Conservation (phyloP, 768 basidiomycete genomes). For the Russula lepida region DNA sequence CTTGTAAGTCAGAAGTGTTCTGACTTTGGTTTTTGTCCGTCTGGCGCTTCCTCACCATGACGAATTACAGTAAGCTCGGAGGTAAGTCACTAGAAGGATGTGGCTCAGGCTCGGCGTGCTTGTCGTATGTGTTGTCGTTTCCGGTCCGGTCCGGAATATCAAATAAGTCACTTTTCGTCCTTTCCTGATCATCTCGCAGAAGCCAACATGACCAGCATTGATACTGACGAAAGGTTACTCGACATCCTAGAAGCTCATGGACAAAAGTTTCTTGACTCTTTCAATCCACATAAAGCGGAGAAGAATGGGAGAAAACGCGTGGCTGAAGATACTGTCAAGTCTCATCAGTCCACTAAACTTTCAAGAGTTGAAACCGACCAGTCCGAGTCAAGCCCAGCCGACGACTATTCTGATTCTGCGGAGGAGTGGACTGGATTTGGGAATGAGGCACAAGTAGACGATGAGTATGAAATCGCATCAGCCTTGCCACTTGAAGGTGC, state of each 20-base stretch:
- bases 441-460: neutral
- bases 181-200: too few species aligned
- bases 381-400: neutral
- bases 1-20: neutral
- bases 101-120: neutral
- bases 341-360: neutral
- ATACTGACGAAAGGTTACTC: constrained; percentile 30
- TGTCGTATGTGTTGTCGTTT: neutral
- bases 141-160: too few species aligned
- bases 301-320: constrained; percentile 20
- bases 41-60: constrained; percentile 11
- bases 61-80: neutral
- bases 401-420: constrained; percentile 17
- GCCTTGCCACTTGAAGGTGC: constrained; percentile 5
- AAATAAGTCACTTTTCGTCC: too few species aligned
- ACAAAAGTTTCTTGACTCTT: constrained; percentile 37
- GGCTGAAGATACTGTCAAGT: neutral
- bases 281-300: constrained; percentile 26
- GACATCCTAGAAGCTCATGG: constrained; percentile 39
- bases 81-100: too few species aligned
- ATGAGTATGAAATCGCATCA: constrained; percentile 13
- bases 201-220: constrained; percentile 23
- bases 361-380: neutral
- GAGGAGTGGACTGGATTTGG: constrained; percentile 39
- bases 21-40: neutral